A percentile compares a stretch with the other conserved stretches of the same genome.
Conservation (phyloP, 2,329 filamentous ascomycete species). For the Aspergillus pseudonomiae region DNA sequence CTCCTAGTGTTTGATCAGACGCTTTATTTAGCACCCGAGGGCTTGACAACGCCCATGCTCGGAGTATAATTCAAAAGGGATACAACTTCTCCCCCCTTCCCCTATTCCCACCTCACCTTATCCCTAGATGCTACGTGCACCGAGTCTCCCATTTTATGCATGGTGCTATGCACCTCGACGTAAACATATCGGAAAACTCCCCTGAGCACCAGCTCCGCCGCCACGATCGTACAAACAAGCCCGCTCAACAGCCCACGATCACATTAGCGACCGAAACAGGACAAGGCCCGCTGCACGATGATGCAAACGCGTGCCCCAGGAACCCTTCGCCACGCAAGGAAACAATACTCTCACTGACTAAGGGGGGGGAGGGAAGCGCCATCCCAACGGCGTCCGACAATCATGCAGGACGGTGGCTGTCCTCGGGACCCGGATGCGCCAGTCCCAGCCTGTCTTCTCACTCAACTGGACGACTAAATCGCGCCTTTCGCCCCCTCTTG, state of each 20-base stretch:
- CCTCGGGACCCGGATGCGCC: neutral
- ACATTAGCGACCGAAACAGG: neutral
- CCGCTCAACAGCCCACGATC: neutral
- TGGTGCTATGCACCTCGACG: neutral
- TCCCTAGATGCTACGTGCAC: neutral
- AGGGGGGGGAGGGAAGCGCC: neutral
- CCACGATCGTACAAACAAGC: neutral
- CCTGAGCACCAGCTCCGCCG: neutral
- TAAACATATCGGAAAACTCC: neutral
- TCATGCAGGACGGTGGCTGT: neutral
- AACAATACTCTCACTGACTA: slow-evolving; percentile 1
- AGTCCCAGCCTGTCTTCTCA: too few species aligned
- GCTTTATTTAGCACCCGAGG: neutral
- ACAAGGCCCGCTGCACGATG: slow-evolving; percentile 8
- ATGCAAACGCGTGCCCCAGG: slow-evolving; percentile 9
- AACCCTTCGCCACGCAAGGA: slow-evolving; percentile 6
- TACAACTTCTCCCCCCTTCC: neutral
- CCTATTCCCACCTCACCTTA: neutral
- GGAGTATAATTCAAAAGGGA: neutral
- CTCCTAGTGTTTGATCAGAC: neutral
- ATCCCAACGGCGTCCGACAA: neutral
- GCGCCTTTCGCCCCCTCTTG: neutral
- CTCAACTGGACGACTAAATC: too few species aligned
- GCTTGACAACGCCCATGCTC: neutral
- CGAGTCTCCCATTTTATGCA: neutral